Evolutionary conservation across 108 stramenopile genomes (phyloP), one percentile per base, ranked within the genome.

Genomic region (Nitzschia inconspicua): DNA sequence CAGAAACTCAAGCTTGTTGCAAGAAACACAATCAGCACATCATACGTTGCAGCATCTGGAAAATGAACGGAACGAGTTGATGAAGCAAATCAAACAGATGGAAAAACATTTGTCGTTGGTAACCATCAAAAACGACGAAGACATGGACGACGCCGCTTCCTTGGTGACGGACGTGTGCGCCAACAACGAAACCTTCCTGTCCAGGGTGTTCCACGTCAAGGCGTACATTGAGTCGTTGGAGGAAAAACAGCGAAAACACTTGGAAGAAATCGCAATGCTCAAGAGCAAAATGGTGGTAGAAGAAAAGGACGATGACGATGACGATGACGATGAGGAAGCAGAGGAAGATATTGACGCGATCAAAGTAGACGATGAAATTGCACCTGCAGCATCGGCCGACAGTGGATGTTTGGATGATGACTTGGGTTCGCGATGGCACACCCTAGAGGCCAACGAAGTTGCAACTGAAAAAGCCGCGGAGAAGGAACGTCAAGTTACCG

Each of bases 371-470:
- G 25, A 49, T 5, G 51, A 53, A 20, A 18, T 31, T 16, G 23
- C 37, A 23, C 53, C n/a, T n/a, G n/a, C n/a, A n/a, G n/a, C n/a
- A n/a, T n/a, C n/a, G n/a, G n/a, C n/a, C n/a, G n/a, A n/a, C n/a
- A n/a, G n/a, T n/a, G n/a, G n/a, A n/a, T n/a, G n/a, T n/a, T n/a
- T 54, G 11, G 29, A 18, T 16, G 18, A 34, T 28, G 53, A 54
- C 18, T 28, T 54, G 4, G 53, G 53, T 19, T 54, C 53, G 5
- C 26, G 28, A 37, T 54, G 53, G 53, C 31, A 54, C 53, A 36
- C 35, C 11, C 53, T 54, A 13, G 22, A 54, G 37, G 32, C 34
- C 34, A 54, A 54, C 16, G 53, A 54, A 11, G 11, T 23, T 7
- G 53, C 31, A n/a, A 54, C 29, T 23, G 18, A 32, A 16, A 14